Conservation (phyloP, 2,329 filamentous ascomycete genomes). For the Aspergillus fumigatiaffinis region DNA sequence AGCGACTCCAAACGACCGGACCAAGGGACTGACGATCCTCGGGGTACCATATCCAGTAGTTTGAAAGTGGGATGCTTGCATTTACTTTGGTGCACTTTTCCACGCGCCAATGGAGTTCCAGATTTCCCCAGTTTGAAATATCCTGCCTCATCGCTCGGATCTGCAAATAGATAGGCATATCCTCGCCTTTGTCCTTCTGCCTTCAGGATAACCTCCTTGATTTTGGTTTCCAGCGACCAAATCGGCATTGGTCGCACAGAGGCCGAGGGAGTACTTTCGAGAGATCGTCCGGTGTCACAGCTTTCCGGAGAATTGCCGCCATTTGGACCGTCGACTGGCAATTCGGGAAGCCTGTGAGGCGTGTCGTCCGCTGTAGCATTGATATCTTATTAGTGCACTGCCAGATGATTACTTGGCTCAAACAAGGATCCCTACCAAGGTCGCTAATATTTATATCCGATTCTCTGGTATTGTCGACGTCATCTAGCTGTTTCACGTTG, state of each 20-base stretch:
- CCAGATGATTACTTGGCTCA: neutral
- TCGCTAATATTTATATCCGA: neutral
- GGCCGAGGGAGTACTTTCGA: neutral
- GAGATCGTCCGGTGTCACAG: neutral
- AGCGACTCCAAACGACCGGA: neutral
- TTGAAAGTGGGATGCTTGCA: neutral
- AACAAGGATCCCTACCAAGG: neutral
- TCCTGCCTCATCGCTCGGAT: neutral
- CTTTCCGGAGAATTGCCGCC: too few relatives aligned
- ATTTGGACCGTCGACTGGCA: neutral
- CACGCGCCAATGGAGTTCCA: too few relatives aligned
- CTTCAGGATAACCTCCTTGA: neutral
- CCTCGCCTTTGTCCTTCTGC: neutral
- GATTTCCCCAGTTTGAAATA: neutral
- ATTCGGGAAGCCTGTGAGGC: neutral
- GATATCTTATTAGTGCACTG: neutral
- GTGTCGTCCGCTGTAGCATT: neutral
- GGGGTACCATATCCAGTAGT: neutral
- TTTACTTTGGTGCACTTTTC: neutral
- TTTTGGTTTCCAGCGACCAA: neutral
- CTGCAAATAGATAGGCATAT: neutral
- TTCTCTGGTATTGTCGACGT: neutral
- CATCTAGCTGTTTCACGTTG: neutral
- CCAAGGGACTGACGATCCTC: neutral
- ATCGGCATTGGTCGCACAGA: neutral